Evolutionary conservation across 495 filamentous ascomycete species (phyloP).

Genomic region (Penicillium pulvis): DNA sequence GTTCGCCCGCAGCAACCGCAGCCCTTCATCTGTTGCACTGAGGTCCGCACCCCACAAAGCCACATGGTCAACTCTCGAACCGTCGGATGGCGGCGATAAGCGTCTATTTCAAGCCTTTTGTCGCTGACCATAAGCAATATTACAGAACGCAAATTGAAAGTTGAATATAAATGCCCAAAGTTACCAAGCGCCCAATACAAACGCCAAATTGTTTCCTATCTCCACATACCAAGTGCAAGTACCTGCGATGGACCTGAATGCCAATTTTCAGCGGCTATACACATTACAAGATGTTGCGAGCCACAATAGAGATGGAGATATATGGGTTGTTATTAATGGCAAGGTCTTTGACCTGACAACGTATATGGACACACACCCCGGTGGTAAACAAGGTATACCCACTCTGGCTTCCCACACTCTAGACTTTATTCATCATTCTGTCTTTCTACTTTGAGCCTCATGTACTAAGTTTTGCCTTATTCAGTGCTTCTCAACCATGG

Average conservation of each 20-base stretch:
- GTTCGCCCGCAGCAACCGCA: background rate
- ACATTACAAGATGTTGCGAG: background rate
- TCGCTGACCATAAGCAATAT: background rate
- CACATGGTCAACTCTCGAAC: background rate
- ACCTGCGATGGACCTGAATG: background rate
- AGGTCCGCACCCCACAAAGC: background rate
- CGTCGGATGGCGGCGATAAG: too few relatives aligned
- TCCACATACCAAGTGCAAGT: background rate
- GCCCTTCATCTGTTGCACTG: background rate
- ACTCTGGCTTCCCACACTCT: background rate
- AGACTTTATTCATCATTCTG: background rate
- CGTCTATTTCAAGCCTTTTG: too few relatives aligned
- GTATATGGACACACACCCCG: slow-evolving; percentile 31
- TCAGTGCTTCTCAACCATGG: slow-evolving; percentile 4
- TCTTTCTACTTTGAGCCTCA: background rate
- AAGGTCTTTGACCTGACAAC: slow-evolving; percentile 81
- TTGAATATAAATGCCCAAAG: background rate
- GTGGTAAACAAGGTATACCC: slow-evolving; percentile 24
- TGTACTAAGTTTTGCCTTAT: too few relatives aligned
- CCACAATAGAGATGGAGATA: slow-evolving; percentile 70
- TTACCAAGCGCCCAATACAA: too few relatives aligned
- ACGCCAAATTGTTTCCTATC: too few relatives aligned
- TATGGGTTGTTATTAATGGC: slow-evolving; percentile 79
- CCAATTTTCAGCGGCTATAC: background rate
- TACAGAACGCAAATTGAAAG: background rate